These are phyloP conservation scores for Populus hybrid DNA, from an alignment of 441 rosid species.

Conservation along the genomic window DNA sequence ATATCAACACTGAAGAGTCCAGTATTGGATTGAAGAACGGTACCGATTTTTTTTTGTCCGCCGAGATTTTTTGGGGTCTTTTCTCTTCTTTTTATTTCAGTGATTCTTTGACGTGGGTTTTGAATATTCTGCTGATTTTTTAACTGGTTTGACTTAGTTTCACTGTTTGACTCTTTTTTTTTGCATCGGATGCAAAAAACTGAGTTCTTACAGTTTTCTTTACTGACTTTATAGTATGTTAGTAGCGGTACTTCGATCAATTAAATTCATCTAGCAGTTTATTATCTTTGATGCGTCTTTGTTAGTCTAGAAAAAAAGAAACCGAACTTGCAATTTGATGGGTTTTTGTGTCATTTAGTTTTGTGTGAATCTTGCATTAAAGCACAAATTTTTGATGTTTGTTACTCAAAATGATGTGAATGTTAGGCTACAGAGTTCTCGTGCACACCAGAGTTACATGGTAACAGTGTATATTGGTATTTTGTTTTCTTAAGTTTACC, in stretches of 20 bases:
- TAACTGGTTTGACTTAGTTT: conserved; percentile 5
- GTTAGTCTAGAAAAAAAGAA: neutral
- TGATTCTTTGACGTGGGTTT: neutral
- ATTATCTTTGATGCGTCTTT: neutral
- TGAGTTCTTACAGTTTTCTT: neutral
- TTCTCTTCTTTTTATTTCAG: neutral
- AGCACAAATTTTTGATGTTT: neutral
- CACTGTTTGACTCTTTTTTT: too few relatives aligned
- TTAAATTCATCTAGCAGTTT: too few relatives aligned
- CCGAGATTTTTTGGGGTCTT: conserved; percentile 2
- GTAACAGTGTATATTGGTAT: neutral
- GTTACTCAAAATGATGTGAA: neutral
- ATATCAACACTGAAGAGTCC: conserved; percentile 87
- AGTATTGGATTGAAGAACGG: conserved; percentile 86
- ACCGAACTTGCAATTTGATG: neutral
- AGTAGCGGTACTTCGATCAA: neutral
- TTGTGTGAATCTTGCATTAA: neutral
- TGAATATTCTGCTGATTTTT: neutral
- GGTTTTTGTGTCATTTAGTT: neutral
- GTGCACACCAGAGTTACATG: neutral
- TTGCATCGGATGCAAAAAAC: neutral
- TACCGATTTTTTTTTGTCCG: conserved; percentile 18
- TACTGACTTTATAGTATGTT: neutral
- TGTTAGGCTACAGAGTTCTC: neutral
- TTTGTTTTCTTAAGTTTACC: neutral